These are phyloP conservation scores for Herpetospermum pedunculosum DNA, from an alignment of 306 rosid species.

Conservation along the genomic window DNA sequence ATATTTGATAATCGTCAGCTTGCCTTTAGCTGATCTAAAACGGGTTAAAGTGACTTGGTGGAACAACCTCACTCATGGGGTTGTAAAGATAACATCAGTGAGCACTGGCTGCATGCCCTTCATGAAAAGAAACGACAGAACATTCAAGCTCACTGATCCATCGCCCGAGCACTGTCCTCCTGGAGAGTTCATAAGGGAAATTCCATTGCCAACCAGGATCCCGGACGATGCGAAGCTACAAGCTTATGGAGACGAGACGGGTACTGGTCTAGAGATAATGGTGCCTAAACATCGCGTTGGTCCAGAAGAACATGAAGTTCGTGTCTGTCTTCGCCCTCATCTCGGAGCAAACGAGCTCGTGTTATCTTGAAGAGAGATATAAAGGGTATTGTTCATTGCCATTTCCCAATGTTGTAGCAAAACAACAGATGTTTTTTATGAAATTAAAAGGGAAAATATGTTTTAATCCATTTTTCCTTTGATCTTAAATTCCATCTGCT, in stretches of 20 bases:
- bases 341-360: slow-evolving; percentile 24
- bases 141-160: slow-evolving; percentile 30
- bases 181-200: slow-evolving; percentile 30
- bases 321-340: slow-evolving; percentile 27
- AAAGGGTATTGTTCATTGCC: background rate
- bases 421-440: background rate
- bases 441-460: slow-evolving; percentile 2
- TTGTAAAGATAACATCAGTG: slow-evolving; percentile 22
- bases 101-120: slow-evolving; percentile 25
- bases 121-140: slow-evolving; percentile 21
- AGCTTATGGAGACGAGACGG: slow-evolving; percentile 24
- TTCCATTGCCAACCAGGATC: slow-evolving; percentile 24
- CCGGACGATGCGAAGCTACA: slow-evolving; percentile 30
- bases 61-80: slow-evolving; percentile 25
- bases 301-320: slow-evolving; percentile 31
- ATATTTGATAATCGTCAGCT: slow-evolving; percentile 21
- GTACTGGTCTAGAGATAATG: slow-evolving; percentile 26
- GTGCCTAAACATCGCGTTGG: slow-evolving; percentile 27
- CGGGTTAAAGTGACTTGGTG: slow-evolving; percentile 28
- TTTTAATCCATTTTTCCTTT: slow-evolving; percentile 8
- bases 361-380: slow-evolving; percentile 10
- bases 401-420: background rate
- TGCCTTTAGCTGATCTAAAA: slow-evolving; percentile 22
- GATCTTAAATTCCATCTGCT: slow-evolving; percentile 2
- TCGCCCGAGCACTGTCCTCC: slow-evolving; percentile 32